Evolutionary conservation across 768 basidiomycete genomes (phyloP).

Genomic region (Lactifluus pinguis): DNA sequence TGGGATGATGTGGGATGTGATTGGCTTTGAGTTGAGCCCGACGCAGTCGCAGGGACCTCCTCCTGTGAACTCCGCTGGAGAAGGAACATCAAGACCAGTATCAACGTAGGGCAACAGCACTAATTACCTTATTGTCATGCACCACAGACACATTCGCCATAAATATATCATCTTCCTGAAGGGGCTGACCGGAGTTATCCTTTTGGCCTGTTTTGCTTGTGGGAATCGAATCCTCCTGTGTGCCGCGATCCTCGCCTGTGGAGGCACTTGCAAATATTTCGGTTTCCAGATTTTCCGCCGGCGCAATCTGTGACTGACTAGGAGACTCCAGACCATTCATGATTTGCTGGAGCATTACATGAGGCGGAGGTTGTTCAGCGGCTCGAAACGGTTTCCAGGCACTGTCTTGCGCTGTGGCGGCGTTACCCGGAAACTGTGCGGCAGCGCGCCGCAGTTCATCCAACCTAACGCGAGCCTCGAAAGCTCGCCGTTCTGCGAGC

Average conservation of each 20-base stretch:
- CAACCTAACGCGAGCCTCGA: constrained; percentile 10
- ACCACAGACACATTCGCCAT: background rate
- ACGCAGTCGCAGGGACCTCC: constrained; percentile 10
- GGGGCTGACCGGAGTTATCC: background rate
- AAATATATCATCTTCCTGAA: background rate
- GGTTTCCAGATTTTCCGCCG: background rate
- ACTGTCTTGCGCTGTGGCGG: background rate
- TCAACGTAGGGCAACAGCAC: background rate
- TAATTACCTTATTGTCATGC: background rate
- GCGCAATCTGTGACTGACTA: background rate
- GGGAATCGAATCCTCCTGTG: background rate
- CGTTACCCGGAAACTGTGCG: background rate
- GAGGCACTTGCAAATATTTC: background rate
- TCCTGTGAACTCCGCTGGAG: constrained; percentile 3
- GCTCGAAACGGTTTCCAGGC: background rate
- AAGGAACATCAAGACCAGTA: background rate
- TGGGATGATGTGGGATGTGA: background rate
- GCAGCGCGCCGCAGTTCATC: constrained; percentile 8
- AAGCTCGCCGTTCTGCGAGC: constrained; percentile 9
- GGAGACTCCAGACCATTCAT: background rate
- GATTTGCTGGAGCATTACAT: constrained; percentile 5
- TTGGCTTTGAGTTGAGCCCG: constrained; percentile 11
- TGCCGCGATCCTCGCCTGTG: background rate
- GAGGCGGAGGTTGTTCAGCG: background rate
- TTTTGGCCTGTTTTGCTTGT: background rate